phyloP scores from a whole-genome alignment of 1,284 basidiomycete genomes.

The Heterobasidion occidentale region DNA sequence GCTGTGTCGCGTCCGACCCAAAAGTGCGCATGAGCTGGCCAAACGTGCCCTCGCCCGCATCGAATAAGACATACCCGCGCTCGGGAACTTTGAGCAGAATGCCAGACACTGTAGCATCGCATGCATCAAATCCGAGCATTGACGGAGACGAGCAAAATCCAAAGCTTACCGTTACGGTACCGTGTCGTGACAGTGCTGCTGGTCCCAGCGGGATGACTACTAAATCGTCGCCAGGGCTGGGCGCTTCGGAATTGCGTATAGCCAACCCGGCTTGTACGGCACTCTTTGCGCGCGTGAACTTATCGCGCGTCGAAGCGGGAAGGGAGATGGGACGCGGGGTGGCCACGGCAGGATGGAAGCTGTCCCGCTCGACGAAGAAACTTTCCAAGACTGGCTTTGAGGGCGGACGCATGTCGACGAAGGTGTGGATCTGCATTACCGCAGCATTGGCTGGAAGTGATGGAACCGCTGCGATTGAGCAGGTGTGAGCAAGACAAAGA shows the following conservation, averaged over 20 bases:
- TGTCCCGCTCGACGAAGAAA: constrained; percentile 27
- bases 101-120: constrained; percentile 50
- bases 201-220: constrained; percentile 74
- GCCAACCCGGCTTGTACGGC: constrained; percentile 8
- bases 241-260: constrained; percentile 3
- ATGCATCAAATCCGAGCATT: background rate
- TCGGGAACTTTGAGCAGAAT: constrained; percentile 68
- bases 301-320: constrained; percentile 24
- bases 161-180: constrained; percentile 69
- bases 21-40: constrained; percentile 82
- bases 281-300: constrained; percentile 28
- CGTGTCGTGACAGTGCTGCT: constrained; percentile 82
- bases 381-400: constrained; percentile 28
- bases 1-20: constrained; percentile 42
- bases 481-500: background rate
- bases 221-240: constrained; percentile 53
- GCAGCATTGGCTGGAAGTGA: constrained; percentile 39
- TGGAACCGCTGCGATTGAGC: constrained; percentile 28
- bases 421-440: constrained; percentile 30
- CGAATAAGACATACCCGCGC: constrained; percentile 71
- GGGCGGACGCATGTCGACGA: constrained; percentile 39
- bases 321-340: constrained; percentile 20
- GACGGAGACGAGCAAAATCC: background rate
- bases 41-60: constrained; percentile 88
- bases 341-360: constrained; percentile 37